Percentiles rank a stretch among this genome's conserved stretches.
Conservation (phyloP, 768 basidiomycete species). For the Tulasnella sp. region DNA sequence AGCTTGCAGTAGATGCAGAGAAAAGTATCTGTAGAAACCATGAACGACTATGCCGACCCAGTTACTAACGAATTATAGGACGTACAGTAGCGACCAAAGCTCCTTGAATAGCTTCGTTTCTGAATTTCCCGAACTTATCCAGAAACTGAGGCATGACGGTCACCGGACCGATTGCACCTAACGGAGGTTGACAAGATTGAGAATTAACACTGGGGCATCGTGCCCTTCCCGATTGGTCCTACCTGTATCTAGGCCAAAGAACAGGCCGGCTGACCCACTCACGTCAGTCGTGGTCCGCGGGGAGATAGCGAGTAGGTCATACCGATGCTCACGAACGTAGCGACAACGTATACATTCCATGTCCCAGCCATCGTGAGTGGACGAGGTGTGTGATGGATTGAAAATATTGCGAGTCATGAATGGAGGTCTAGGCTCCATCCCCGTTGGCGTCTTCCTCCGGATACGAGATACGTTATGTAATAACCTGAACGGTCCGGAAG, state of each 20-base stretch:
- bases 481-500: too few relatives aligned
- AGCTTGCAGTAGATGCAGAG: constrained; percentile 19
- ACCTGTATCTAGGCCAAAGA: constrained; percentile 31
- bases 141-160: constrained; percentile 38
- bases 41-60: background rate
- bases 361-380: background rate
- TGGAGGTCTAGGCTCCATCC: background rate
- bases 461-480: too few relatives aligned
- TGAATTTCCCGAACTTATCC: constrained; percentile 17
- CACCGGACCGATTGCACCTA: constrained; percentile 32
- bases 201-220: background rate
- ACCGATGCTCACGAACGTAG: constrained; percentile 20
- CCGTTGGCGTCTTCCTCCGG: too few relatives aligned
- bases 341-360: constrained; percentile 12
- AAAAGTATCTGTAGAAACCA: constrained; percentile 18
- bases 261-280: constrained; percentile 23
- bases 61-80: background rate
- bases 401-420: background rate
- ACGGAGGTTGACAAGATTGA: background rate
- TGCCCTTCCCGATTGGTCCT: constrained; percentile 1
- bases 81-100: constrained; percentile 20
- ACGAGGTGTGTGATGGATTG: background rate
- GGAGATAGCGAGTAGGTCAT: background rate
- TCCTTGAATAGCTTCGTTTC: constrained; percentile 16
- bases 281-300: background rate